Evolutionary conservation across 306 rosid species (phyloP), one percentile per base, ranked within the genome.

Genomic region (Pyrus bretschneideri): DNA sequence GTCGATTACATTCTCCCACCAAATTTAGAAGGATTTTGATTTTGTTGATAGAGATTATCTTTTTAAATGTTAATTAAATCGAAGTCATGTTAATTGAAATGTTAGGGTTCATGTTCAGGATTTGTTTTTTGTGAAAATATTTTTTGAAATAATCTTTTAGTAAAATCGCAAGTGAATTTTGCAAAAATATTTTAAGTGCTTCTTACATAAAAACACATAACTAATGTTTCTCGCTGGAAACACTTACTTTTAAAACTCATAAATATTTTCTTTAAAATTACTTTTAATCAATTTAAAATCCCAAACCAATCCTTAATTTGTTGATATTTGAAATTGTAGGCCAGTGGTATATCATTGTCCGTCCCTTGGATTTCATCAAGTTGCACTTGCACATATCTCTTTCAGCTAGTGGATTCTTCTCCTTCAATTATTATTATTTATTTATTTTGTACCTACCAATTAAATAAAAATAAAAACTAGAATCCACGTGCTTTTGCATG

Each of bases 151-250:
- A 35, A 35, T 35, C 0, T 1, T 35, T 38, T 6, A 31, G 10
- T 38, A 38, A 38, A 35, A 6, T 38, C 8, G 7, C 10, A 38
- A 7, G 0, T 7, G 2, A 38, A 38, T 38, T 7, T 7, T 1
- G 0, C 0, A 38, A 35, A 38, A 38, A 38, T 0, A 38, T 0
- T 7, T 38, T 2, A 7, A 38, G 2, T 38, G 2, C 0, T 38
- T 38, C 0, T 1, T 38, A 38, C 9, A 7, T 0, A 38, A 0
- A 35, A 35, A 35, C 2, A 38, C 2, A 38, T 35, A 35, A 35
- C 2, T 35, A 35, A 0, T 35, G 38, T 35, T 35, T 35, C 9
- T 35, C 0, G 2, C 2, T 38, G 2, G 2, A 38, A 38, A 38
- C 42, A 7, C 42, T 1, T 38, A 7, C 10, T 38, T 38, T 38